Percentiles rank a stretch among this genome's conserved stretches.
These are phyloP conservation scores for Exophiala viscosa DNA, from an alignment of 2,329 filamentous ascomycete species.

Conservation along the genomic window DNA sequence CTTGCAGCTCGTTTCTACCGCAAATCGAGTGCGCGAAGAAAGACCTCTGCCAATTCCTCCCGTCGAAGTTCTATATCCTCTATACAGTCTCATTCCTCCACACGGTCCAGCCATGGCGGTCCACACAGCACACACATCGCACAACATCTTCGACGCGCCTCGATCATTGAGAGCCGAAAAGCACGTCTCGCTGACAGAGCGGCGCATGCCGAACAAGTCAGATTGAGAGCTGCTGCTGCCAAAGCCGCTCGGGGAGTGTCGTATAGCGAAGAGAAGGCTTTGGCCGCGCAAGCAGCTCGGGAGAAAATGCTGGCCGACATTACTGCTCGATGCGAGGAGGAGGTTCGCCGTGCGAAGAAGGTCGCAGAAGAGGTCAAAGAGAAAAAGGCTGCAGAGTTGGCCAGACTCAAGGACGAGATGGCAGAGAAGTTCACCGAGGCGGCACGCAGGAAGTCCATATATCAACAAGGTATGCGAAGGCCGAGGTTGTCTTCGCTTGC, in stretches of 20 bases:
- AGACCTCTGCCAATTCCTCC: slow-evolving; percentile 60
- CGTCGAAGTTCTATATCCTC: slow-evolving; percentile 64
- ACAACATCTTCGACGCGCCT: slow-evolving; percentile 62
- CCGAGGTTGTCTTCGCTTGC: slow-evolving; percentile 52
- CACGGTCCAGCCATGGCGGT: slow-evolving; percentile 45
- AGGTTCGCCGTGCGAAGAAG: slow-evolving; percentile 63
- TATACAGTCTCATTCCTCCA: slow-evolving; percentile 57
- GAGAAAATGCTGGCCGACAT: slow-evolving; percentile 63
- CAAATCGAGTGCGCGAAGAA: slow-evolving; percentile 50
- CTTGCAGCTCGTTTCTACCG: slow-evolving; percentile 62
- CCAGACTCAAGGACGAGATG: slow-evolving; percentile 58
- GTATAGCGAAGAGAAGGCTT: slow-evolving; percentile 59
- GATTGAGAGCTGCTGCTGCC: slow-evolving; percentile 58
- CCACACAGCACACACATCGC: slow-evolving; percentile 59
- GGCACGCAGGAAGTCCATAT: slow-evolving; percentile 52
- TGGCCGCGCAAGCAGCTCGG: slow-evolving; percentile 61
- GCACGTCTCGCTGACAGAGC: slow-evolving; percentile 62
- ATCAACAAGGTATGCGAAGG: slow-evolving; percentile 48
- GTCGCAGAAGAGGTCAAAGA: slow-evolving; percentile 64
- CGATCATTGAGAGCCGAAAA: slow-evolving; percentile 62
- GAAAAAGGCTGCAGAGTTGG: slow-evolving; percentile 60
- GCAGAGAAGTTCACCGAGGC: slow-evolving; percentile 63
- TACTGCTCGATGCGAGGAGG: slow-evolving; percentile 62
- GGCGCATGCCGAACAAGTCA: slow-evolving; percentile 63
- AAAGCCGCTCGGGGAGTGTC: slow-evolving; percentile 56